These are phyloP conservation scores for Straminergon stramineum DNA, from an alignment of 225 moss, liverwort and hornwort species.

Conservation along the genomic window DNA sequence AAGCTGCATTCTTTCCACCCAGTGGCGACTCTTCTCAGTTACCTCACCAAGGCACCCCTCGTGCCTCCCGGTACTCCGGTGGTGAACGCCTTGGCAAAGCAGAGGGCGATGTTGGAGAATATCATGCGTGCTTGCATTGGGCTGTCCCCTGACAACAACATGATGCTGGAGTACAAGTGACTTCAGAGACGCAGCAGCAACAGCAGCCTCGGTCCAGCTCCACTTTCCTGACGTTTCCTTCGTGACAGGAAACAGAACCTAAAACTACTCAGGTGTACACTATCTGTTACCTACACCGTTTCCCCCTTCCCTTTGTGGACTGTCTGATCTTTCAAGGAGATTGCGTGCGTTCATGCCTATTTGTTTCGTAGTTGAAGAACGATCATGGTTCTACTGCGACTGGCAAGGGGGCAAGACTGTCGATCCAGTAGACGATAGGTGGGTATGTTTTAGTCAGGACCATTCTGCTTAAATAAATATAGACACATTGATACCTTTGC, in stretches of 20 bases:
- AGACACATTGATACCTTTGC: background rate
- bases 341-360: background rate
- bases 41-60: conserved; percentile 87
- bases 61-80: conserved; percentile 88
- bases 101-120: conserved; percentile 96
- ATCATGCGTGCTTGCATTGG: conserved; percentile 98
- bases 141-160: conserved; percentile 90
- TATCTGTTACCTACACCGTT: background rate
- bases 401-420: conserved; percentile 19
- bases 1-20: conserved; percentile 87
- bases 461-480: background rate
- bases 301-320: background rate
- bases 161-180: conserved; percentile 97
- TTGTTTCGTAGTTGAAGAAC: background rate
- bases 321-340: conserved; percentile 1
- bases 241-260: background rate
- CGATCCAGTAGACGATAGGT: conserved; percentile 34
- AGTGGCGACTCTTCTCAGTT: conserved; percentile 74
- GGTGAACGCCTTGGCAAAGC: conserved; percentile 93
- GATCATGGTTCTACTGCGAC: background rate
- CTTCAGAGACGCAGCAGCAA: background rate
- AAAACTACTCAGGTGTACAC: conserved; percentile 7
- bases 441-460: conserved; percentile 7
- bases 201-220: background rate
- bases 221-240: background rate